Base-by-base conservation (phyloP, 768 basidiomycete species). In the Solioccasus polychromus region DNA sequence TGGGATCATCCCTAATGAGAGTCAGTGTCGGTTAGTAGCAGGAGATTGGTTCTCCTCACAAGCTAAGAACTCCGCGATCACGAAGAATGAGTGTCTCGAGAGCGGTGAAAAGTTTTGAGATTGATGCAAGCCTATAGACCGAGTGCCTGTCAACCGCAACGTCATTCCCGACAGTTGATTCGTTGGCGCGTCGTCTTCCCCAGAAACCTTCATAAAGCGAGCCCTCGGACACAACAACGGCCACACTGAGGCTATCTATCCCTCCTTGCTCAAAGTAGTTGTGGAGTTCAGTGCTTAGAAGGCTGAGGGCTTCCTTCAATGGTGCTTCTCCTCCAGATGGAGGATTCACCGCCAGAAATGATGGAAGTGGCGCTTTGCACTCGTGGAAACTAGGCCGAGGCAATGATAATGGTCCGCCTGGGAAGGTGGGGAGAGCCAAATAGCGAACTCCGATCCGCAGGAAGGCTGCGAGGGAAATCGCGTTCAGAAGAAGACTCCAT, bases 241-340 rank as follows among this genome's bases (percentile, higher is more conserved):
- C 76, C 20, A 80, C 56, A 1, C 74, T 69, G 19, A 81, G 62
- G 44, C 74, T 74, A 54, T 82, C 77, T 5, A 80, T 72, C 36
- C 71, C 69, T 4, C 57, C 57, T 47, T 59, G 25, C 9, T 62
- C 51, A 3, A 63, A 63, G 4, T 57, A 61, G 18, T 20, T 37
- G 9, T 45, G 47, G 2, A 62, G 34, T 14, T 6, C 39, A 18
- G 44, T 37, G 14, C 48, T 43, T 20, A 60, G 37, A 15, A 20
- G 37, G 9, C 1, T 3, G 3, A 60, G 42, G 10, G 48, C 41
- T 17, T 53, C 5, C 28, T 42, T 43, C 5, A 60, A 39, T 2
- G 39, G 35, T 18, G 11, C 3, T 30, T 57, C 57, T 10, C 39
- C 8, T 44, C 41, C 34, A 38, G 57, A 59, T 3, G 54, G 58